Percentiles rank a stretch among this genome's conserved stretches.
phyloP scores from a whole-genome alignment of 1,139 yeast genomes.

The Geotrichum fermentans region DNA sequence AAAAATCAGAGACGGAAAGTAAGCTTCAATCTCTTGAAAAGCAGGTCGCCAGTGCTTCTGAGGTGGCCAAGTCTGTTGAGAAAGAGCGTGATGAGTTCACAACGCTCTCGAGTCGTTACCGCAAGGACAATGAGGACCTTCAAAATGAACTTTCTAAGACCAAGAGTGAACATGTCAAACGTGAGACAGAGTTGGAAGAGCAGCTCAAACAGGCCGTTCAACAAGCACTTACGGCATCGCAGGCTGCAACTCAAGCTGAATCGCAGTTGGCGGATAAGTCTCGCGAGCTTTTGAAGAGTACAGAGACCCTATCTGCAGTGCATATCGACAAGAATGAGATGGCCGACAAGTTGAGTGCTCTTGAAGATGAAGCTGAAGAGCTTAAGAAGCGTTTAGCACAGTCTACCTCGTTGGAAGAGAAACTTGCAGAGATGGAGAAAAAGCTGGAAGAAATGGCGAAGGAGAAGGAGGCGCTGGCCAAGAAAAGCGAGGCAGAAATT shows the following conservation, averaged over 20 bases:
- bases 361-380: conserved; percentile 19
- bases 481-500: conserved; percentile 6
- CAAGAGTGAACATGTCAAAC: conserved; percentile 13
- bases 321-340: conserved; percentile 20
- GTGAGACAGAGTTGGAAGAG: conserved; percentile 17
- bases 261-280: conserved; percentile 18
- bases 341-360: conserved; percentile 18
- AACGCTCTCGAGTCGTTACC: conserved; percentile 11
- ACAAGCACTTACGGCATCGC: conserved; percentile 19
- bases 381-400: conserved; percentile 5
- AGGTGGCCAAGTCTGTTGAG: conserved; percentile 4
- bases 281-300: conserved; percentile 19
- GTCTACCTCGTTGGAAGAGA: neutral
- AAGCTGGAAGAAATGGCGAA: conserved; percentile 10
- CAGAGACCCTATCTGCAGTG: conserved; percentile 19
- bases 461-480: conserved; percentile 16
- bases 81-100: conserved; percentile 13
- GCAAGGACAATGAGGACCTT: conserved; percentile 11
- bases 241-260: conserved; percentile 17
- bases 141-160: conserved; percentile 17
- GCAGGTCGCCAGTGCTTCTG: neutral
- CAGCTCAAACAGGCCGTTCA: conserved; percentile 20
- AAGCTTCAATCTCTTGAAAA: conserved; percentile 27
- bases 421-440: conserved; percentile 6
- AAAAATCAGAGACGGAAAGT: neutral